Base-by-base conservation (phyloP, 352 stramenopile species). In the Phytophthora melonis region DNA sequence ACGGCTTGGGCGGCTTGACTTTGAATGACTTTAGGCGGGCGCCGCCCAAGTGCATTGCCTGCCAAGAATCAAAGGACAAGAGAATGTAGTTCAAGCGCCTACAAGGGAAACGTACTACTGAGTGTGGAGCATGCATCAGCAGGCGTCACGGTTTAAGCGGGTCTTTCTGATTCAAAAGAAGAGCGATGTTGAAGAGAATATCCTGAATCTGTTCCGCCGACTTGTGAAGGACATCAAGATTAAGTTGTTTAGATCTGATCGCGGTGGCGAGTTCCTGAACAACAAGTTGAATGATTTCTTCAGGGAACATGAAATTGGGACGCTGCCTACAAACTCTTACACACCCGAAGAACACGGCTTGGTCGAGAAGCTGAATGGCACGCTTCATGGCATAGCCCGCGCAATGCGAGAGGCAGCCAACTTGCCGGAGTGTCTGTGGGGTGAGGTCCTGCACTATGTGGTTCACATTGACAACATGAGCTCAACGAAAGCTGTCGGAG, bases 141-240 rank as follows among this genome's bases (percentile, higher is more conserved):
- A 74, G 27, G 53, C 25, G 1, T 68, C 66, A 2, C 21, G 66
- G 1, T 74, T 55, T 21, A 65, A 74, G 21, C 65, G 59, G 59
- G 30, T 30, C 0, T 73, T 21, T 21, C 53, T 27, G 1, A 3
- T 59, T 4, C 63, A 68, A 9, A 36, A 64, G 14, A 68, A 68
- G 16, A 23, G 27, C 27, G 27, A 32, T 32, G 27, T 3, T 32
- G 27, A 32, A 32, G 27, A 32, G 27, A 32, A 32, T 6, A 32
- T 32, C 6, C 27, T 32, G 27, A 32, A 32, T 32, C 27, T 32
- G 27, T 32, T 32, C 27, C 27, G 5, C 3, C 27, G 27, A 5
- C 27, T 32, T 32, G 27, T 32, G 2, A 32, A 32, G 27, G 27
- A 32, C 3, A 32, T 32, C 27, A 32, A 32, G 3, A 32, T 32